Percentiles rank a stretch among this genome's conserved stretches.
These are phyloP conservation scores for Yamadazyma oceani DNA, from an alignment of 1,139 yeast genomes.

Conservation along the genomic window DNA sequence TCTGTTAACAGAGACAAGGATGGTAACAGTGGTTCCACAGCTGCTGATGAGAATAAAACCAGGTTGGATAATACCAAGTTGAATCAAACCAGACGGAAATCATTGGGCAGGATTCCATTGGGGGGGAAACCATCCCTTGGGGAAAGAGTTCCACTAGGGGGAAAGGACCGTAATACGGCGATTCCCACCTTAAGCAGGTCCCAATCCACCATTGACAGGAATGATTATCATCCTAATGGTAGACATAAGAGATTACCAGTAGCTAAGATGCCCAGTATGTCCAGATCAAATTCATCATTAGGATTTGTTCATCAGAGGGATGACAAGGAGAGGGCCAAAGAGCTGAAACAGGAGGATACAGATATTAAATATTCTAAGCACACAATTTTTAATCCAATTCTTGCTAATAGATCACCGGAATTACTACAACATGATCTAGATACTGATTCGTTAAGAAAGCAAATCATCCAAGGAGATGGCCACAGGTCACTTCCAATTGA, in stretches of 20 bases:
- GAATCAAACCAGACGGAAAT: background rate
- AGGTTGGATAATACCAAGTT: background rate
- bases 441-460: slow-evolving; percentile 26
- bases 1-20: background rate
- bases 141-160: slow-evolving; percentile 48
- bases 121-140: slow-evolving; percentile 44
- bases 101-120: slow-evolving; percentile 1
- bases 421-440: slow-evolving; percentile 18
- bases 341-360: slow-evolving; percentile 2
- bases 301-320: slow-evolving; percentile 30
- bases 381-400: slow-evolving; percentile 15
- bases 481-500: slow-evolving; percentile 5
- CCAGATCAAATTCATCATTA: slow-evolving; percentile 40
- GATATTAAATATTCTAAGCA: slow-evolving; percentile 6
- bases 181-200: slow-evolving; percentile 36
- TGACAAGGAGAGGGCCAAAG: slow-evolving; percentile 2
- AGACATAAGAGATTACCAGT: slow-evolving; percentile 24
- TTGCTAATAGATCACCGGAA: slow-evolving; percentile 17
- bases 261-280: slow-evolving; percentile 10
- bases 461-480: slow-evolving; percentile 7
- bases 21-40: background rate
- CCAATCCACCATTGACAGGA: slow-evolving; percentile 24
- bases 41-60: background rate
- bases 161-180: slow-evolving; percentile 43
- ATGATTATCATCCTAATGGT: slow-evolving; percentile 11